A percentile compares a stretch with the other conserved stretches of the same genome.
Conservation (phyloP, 2,329 filamentous ascomycete species). For the Aspergillus puulaauensis region DNA sequence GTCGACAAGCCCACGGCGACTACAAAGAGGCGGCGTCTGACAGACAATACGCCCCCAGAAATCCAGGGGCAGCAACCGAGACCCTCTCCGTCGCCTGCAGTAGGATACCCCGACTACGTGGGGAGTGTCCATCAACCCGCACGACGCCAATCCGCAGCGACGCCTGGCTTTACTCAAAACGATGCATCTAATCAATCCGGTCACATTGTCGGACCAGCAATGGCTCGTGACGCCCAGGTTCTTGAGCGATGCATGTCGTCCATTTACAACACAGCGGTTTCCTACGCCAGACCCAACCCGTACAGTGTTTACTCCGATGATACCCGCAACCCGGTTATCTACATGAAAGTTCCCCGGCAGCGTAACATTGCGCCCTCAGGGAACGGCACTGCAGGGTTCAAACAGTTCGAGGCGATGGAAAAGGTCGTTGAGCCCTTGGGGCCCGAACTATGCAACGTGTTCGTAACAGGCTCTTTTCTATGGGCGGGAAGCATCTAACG, state of each 20-base stretch:
- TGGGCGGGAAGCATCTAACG: neutral
- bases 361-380: conserved; percentile 2
- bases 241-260: conserved; percentile 6
- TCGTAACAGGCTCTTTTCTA: neutral
- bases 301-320: conserved; percentile 11
- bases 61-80: neutral
- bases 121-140: no score
- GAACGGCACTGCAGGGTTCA: conserved; percentile 4
- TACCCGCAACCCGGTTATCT: conserved; percentile 5
- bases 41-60: neutral
- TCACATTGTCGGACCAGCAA: conserved; percentile 4
- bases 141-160: neutral
- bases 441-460: conserved; percentile 2
- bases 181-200: conserved; percentile 2
- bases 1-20: neutral
- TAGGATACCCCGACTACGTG: no score
- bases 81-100: neutral
- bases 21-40: neutral
- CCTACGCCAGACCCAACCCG: conserved; percentile 8
- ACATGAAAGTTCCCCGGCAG: conserved; percentile 8
- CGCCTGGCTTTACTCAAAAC: neutral
- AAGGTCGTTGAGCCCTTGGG: conserved; percentile 7
- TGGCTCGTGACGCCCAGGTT: conserved; percentile 9
- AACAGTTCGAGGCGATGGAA: conserved; percentile 8
- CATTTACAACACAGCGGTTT: neutral